A percentile compares a stretch with the other conserved stretches of the same genome.
Evolutionary conservation across 1,284 basidiomycete genomes (phyloP).

Genomic region (Puccinia hordei): DNA sequence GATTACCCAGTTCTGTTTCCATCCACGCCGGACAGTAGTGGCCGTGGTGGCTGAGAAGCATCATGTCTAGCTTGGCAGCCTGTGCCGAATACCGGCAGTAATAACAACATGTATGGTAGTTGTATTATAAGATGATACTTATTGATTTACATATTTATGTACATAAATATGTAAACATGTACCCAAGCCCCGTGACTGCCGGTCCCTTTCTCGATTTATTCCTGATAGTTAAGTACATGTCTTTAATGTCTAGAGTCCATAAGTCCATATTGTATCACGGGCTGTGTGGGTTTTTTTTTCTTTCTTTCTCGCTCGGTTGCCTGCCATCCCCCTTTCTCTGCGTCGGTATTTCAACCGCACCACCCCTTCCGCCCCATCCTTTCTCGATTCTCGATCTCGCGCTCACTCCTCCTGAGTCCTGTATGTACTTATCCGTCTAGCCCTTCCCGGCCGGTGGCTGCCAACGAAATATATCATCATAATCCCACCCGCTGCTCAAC

Average conservation of each 20-base stretch:
- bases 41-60: not conserved
- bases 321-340: constrained; percentile 20
- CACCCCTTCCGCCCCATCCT: constrained; percentile 8
- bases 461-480: constrained; percentile 15
- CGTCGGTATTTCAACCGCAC: constrained; percentile 17
- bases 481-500: constrained; percentile 35
- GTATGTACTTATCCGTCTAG: too few relatives aligned
- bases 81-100: not conserved
- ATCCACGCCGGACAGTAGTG: constrained; percentile 7
- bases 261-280: too few relatives aligned
- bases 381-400: constrained; percentile 14
- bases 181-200: not conserved
- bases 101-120: too few relatives aligned
- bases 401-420: constrained; percentile 16
- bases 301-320: constrained; percentile 42
- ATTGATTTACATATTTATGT: too few relatives aligned
- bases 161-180: too few relatives aligned
- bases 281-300: constrained; percentile 11
- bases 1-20: not conserved
- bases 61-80: not conserved
- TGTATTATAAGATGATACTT: too few relatives aligned
- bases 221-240: not conserved
- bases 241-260: not conserved
- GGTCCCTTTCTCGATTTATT: constrained; percentile 10
- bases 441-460: constrained; percentile 39